Conservation (phyloP, 768 basidiomycete species). For the Crepidotus variabilis region DNA sequence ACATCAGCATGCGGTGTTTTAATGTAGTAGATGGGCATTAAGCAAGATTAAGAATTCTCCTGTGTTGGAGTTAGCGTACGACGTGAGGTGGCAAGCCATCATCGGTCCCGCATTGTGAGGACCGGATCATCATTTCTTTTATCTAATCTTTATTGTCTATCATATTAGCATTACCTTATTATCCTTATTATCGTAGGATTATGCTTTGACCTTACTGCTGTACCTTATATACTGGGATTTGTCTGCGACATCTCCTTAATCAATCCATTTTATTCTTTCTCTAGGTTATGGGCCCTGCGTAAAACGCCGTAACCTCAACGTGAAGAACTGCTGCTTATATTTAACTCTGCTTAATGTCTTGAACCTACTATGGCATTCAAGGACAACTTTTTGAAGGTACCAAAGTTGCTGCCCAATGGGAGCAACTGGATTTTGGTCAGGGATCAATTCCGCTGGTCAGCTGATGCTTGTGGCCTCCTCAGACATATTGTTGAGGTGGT, state of each 20-base stretch:
- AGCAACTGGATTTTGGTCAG: slow-evolving; percentile 19
- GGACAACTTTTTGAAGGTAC: slow-evolving; percentile 13
- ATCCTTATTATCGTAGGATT: too few relatives aligned
- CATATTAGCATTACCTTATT: too few relatives aligned
- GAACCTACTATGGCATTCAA: slow-evolving; percentile 6
- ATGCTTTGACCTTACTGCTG: too few relatives aligned
- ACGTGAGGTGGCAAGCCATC: too few relatives aligned
- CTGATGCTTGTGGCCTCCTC: slow-evolving; percentile 20
- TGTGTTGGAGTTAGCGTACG: too few relatives aligned
- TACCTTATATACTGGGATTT: neutral
- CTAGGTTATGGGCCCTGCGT: slow-evolving; percentile 14
- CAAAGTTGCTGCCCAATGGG: slow-evolving; percentile 15
- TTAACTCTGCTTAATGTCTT: neutral
- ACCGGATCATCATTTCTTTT: too few relatives aligned
- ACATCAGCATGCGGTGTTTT: too few relatives aligned
- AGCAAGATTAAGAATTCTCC: too few relatives aligned
- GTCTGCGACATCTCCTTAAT: neutral
- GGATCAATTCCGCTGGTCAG: slow-evolving; percentile 14
- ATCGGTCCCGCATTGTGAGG: too few relatives aligned
- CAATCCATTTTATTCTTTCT: slow-evolving; percentile 2
- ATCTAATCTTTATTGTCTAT: too few relatives aligned
- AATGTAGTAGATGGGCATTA: too few relatives aligned
- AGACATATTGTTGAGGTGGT: slow-evolving; percentile 11
- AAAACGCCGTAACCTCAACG: slow-evolving; percentile 1
- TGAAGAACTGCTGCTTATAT: neutral